Evolutionary conservation across 768 basidiomycete genomes (phyloP).

Genomic region (Podaxis sp.): DNA sequence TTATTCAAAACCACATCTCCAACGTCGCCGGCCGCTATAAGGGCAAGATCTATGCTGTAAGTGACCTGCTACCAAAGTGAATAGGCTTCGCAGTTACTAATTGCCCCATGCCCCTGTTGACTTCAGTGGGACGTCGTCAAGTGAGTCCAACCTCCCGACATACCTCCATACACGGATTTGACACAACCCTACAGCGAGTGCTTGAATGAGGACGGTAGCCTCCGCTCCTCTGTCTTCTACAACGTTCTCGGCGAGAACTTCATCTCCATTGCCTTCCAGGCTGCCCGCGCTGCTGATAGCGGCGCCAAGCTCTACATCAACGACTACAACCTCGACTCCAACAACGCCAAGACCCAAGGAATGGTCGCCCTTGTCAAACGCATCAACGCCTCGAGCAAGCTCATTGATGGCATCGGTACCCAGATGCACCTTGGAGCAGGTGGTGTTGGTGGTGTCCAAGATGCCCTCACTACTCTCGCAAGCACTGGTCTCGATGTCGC

Average conservation of each 20-base stretch:
- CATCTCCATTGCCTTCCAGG: conserved; percentile 39
- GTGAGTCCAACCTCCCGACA: conserved; percentile 11
- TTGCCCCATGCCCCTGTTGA: background rate
- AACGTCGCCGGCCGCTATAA: conserved; percentile 32
- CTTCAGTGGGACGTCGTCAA: conserved; percentile 14
- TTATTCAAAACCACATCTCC: conserved; percentile 35
- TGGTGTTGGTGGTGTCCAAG: conserved; percentile 35
- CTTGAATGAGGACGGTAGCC: conserved; percentile 38
- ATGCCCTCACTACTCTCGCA: conserved; percentile 39
- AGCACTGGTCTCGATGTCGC: conserved; percentile 39
- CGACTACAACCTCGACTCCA: conserved; percentile 48
- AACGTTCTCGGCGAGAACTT: conserved; percentile 38
- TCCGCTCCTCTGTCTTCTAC: conserved; percentile 34
- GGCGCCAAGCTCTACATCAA: conserved; percentile 36
- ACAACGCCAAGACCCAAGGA: conserved; percentile 39
- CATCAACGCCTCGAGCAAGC: conserved; percentile 28
- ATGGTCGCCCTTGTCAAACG: conserved; percentile 38
- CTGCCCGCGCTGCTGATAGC: conserved; percentile 39
- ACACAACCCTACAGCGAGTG: conserved; percentile 25
- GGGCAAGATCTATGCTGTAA: conserved; percentile 27
- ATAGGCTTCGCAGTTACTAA: background rate
- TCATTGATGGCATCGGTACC: conserved; percentile 47
- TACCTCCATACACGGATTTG: background rate
- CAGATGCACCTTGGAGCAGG: conserved; percentile 39
- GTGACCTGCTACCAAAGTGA: background rate